Conservation (phyloP, 163 green algal genomes). For the Scenedesmus sp. region DNA sequence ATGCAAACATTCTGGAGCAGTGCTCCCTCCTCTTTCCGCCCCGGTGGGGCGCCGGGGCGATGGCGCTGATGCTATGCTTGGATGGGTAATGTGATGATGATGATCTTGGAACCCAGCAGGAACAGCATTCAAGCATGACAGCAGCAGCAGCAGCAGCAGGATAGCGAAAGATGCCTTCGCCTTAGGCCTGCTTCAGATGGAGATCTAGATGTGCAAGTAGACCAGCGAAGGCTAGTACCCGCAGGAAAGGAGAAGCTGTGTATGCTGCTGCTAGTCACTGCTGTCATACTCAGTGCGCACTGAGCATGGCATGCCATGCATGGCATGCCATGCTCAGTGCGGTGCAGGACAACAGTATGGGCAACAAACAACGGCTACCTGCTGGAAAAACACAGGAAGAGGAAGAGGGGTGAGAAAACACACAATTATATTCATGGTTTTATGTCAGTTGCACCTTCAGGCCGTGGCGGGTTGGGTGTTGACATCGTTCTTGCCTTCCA, state of each 20-base stretch:
- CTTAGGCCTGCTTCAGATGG: too few relatives aligned
- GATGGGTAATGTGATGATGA: too few relatives aligned
- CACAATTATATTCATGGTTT: too few relatives aligned
- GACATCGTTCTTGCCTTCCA: background rate
- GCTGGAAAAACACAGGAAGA: too few relatives aligned
- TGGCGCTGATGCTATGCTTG: background rate
- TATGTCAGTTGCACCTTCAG: background rate
- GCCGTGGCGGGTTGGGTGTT: background rate
- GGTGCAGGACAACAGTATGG: background rate
- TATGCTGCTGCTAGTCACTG: background rate
- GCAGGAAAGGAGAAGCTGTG: background rate
- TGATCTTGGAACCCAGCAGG: too few relatives aligned
- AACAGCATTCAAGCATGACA: constrained; percentile 20
- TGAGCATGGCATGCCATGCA: too few relatives aligned
- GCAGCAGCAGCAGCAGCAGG: constrained; percentile 1
- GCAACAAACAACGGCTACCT: background rate
- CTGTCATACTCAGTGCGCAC: too few relatives aligned
- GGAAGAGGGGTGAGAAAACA: too few relatives aligned
- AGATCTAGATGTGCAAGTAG: background rate
- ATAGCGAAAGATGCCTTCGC: background rate
- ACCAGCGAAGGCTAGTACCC: background rate
- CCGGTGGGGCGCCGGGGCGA: too few relatives aligned
- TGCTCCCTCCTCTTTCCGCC: too few relatives aligned
- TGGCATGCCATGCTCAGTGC: too few relatives aligned
- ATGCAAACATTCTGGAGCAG: too few relatives aligned